Evolutionary conservation across 2,329 filamentous ascomycete genomes (phyloP).

Genomic region (Dryadomyces quercus-mongolicae): DNA sequence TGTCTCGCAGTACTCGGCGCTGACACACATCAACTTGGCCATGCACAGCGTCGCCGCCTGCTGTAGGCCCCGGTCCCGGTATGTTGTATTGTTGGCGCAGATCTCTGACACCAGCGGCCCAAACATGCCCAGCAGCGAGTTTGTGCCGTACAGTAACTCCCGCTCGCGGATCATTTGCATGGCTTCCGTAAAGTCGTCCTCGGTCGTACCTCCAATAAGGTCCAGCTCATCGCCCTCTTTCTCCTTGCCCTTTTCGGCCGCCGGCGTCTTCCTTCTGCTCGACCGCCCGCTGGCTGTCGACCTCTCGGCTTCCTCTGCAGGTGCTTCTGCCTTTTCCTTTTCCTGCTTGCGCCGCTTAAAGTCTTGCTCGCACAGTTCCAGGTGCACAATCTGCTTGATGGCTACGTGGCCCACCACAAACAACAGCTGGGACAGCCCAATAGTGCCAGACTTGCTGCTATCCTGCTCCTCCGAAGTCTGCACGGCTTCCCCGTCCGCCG

Average conservation of each 20-base stretch:
- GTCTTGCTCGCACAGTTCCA: conserved; percentile 93
- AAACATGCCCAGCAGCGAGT: conserved; percentile 78
- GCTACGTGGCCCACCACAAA: conserved; percentile 95
- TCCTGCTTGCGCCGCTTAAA: conserved; percentile 95
- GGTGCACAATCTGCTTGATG: conserved; percentile 96
- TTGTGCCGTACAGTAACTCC: conserved; percentile 70
- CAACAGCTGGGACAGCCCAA: conserved; percentile 66
- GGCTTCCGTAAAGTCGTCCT: conserved; percentile 83
- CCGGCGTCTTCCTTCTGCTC: conserved; percentile 14
- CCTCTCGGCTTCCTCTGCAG: background rate
- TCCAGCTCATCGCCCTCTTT: conserved; percentile 82
- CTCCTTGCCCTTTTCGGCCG: conserved; percentile 32
- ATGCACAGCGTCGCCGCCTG: conserved; percentile 88
- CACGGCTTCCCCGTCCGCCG: conserved; percentile 12
- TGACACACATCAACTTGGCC: conserved; percentile 98
- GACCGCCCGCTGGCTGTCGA: conserved; percentile 21
- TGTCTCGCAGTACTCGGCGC: conserved; percentile 86
- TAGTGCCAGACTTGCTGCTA: conserved; percentile 6
- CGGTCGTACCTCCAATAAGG: conserved; percentile 90
- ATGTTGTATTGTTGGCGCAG: conserved; percentile 86
- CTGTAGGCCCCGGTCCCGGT: conserved; percentile 81
- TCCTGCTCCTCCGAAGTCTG: background rate
- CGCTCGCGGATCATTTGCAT: conserved; percentile 76
- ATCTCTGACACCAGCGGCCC: conserved; percentile 88
- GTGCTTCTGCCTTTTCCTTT: conserved; percentile 56